A percentile compares a stretch with the other conserved stretches of the same genome.
Conservation (phyloP, 2,329 filamentous ascomycete species). For the Exophiala viscosa region DNA sequence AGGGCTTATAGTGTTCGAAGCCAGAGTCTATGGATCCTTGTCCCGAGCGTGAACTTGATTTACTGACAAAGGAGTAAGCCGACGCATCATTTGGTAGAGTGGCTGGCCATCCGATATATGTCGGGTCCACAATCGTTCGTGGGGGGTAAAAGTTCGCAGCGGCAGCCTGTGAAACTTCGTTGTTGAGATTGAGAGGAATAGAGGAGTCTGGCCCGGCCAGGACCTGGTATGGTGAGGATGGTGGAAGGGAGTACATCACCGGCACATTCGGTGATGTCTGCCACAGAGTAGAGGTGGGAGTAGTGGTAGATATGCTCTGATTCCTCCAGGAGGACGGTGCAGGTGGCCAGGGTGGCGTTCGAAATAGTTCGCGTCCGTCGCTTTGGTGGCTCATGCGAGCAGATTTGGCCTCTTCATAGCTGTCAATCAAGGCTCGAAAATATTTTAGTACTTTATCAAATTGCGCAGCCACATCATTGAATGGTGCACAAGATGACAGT, state of each 20-base stretch:
- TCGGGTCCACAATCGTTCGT: background rate
- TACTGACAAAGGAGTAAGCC: background rate
- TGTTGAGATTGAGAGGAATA: background rate
- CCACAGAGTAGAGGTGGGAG: background rate
- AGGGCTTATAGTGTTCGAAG: background rate
- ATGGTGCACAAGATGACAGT: background rate
- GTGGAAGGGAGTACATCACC: background rate
- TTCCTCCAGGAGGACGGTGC: background rate
- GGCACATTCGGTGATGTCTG: background rate
- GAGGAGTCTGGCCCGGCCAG: background rate
- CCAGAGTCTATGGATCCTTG: background rate
- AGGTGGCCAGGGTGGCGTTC: background rate
- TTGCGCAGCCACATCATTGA: background rate
- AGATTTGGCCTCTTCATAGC: background rate
- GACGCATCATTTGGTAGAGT: background rate
- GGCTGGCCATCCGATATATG: background rate
- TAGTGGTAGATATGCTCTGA: background rate
- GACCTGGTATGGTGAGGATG: background rate
- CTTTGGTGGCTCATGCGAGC: background rate
- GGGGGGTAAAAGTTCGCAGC: background rate
- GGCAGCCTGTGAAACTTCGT: background rate
- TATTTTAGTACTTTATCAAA: background rate
- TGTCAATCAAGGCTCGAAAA: background rate
- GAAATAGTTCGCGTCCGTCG: background rate
- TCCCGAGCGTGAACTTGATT: background rate